Percentiles rank a stretch among this genome's conserved stretches.
Conservation (phyloP, 805 yeast genomes). For the Torulaspora maleeae region DNA sequence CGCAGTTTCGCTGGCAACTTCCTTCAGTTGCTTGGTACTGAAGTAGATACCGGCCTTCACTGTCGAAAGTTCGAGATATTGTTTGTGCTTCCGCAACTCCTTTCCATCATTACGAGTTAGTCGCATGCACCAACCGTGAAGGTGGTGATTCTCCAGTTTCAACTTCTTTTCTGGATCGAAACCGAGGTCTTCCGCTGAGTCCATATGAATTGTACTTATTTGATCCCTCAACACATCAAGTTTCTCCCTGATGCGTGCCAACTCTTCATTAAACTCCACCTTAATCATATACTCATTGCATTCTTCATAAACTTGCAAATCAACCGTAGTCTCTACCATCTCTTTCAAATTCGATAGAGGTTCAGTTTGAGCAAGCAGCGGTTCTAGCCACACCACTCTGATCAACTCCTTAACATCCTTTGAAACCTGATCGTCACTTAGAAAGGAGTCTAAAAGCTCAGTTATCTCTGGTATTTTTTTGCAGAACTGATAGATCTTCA, state of each 20-base stretch:
- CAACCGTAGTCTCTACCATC: slow-evolving; percentile 88
- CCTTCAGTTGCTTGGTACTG: slow-evolving; percentile 63
- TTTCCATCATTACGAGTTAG: slow-evolving; percentile 86
- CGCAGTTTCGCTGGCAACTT: slow-evolving; percentile 54
- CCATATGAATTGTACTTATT: slow-evolving; percentile 56
- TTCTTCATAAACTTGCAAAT: slow-evolving; percentile 71
- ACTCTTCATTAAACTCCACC: slow-evolving; percentile 82
- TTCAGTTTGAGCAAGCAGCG: slow-evolving; percentile 45
- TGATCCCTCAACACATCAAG: slow-evolving; percentile 50
- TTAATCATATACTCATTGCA: slow-evolving; percentile 75
- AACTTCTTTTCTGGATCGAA: slow-evolving; percentile 85
- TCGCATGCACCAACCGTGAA: slow-evolving; percentile 92
- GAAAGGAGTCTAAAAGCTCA: slow-evolving; percentile 45
- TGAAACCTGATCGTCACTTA: slow-evolving; percentile 31
- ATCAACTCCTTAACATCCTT: slow-evolving; percentile 38
- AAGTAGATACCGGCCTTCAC: slow-evolving; percentile 94
- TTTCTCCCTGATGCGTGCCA: slow-evolving; percentile 54
- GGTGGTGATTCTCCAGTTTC: slow-evolving; percentile 80
- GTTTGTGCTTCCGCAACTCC: slow-evolving; percentile 54
- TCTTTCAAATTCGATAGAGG: slow-evolving; percentile 69
- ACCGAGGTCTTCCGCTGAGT: slow-evolving; percentile 66
- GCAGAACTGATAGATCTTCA: slow-evolving; percentile 79
- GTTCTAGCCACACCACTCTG: slow-evolving; percentile 51
- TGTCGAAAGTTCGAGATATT: slow-evolving; percentile 76
- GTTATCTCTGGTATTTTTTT: slow-evolving; percentile 65